Evolutionary conservation across 2,329 filamentous ascomycete genomes (phyloP).

Genomic region (Trichoderma brevicompactum): DNA sequence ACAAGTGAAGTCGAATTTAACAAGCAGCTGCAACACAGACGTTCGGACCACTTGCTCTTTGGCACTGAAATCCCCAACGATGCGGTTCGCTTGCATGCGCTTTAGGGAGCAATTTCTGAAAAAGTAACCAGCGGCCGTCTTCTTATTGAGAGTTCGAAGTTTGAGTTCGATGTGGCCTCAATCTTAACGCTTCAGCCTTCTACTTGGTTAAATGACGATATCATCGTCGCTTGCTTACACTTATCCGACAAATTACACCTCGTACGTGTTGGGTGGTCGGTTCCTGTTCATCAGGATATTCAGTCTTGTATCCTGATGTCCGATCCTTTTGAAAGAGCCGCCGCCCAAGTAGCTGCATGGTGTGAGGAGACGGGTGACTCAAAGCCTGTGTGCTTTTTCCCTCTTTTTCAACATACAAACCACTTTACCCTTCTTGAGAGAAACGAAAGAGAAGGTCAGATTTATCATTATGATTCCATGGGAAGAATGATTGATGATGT

Average conservation of each 20-base stretch:
- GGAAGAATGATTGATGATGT: not conserved
- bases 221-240: slow-evolving; percentile 28
- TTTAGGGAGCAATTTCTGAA: not conserved
- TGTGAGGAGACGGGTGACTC: not conserved
- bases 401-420: slow-evolving; percentile 16
- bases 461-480: slow-evolving; percentile 26
- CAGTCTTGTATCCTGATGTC: slow-evolving; percentile 11
- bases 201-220: slow-evolving; percentile 14
- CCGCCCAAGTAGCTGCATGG: too few species aligned
- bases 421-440: slow-evolving; percentile 28
- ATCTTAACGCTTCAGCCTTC: not conserved
- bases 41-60: too few species aligned
- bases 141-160: not conserved
- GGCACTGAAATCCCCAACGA: too few species aligned
- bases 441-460: slow-evolving; percentile 2
- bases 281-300: slow-evolving; percentile 25
- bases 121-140: not conserved
- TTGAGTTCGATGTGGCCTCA: slow-evolving; percentile 6
- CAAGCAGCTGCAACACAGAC: slow-evolving; percentile 2
- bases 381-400: slow-evolving; percentile 20
- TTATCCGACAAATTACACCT: slow-evolving; percentile 29
- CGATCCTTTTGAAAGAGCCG: too few species aligned
- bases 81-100: too few species aligned
- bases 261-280: slow-evolving; percentile 28
- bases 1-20: slow-evolving; percentile 21